These are phyloP conservation scores for Spathaspora arborariae DNA, from an alignment of 805 yeast genomes.

Conservation along the genomic window DNA sequence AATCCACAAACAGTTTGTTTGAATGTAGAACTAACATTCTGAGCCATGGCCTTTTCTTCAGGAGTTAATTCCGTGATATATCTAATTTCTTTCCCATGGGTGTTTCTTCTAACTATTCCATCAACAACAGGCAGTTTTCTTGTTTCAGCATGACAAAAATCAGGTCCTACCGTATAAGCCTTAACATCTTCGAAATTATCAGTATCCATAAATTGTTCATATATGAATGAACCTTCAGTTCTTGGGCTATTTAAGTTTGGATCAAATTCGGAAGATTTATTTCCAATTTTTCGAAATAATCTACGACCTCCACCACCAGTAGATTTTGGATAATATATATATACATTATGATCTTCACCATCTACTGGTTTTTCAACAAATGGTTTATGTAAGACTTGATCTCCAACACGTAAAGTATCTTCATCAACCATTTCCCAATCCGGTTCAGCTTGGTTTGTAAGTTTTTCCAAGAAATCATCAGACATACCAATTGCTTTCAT, in stretches of 20 bases:
- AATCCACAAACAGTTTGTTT: conserved; percentile 97
- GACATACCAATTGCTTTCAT: conserved; percentile 44
- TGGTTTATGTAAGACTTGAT: conserved; percentile 73
- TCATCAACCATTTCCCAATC: conserved; percentile 80
- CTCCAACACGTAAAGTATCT: conserved; percentile 74
- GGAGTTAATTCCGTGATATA: conserved; percentile 76
- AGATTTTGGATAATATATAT: conserved; percentile 80
- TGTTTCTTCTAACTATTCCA: conserved; percentile 94
- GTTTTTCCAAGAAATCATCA: conserved; percentile 46
- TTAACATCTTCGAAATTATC: conserved; percentile 98
- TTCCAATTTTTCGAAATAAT: conserved; percentile 91
- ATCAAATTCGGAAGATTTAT: conserved; percentile 94
- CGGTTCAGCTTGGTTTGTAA: conserved; percentile 72
- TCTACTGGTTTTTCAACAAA: conserved; percentile 98
- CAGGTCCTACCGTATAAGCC: conserved; percentile 93
- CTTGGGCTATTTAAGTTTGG: conserved; percentile 71
- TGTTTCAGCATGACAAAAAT: conserved; percentile 95
- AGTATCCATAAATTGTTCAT: conserved; percentile 95
- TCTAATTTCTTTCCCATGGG: conserved; percentile 95
- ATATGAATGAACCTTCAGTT: conserved; percentile 85
- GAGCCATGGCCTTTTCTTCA: conserved; percentile 79
- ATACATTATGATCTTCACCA: conserved; percentile 97
- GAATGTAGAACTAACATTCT: conserved; percentile 67
- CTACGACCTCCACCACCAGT: conserved; percentile 98
- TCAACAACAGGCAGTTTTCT: conserved; percentile 99